Base-by-base conservation (phyloP, 306 rosid genomes). In the Delonix regia region DNA sequence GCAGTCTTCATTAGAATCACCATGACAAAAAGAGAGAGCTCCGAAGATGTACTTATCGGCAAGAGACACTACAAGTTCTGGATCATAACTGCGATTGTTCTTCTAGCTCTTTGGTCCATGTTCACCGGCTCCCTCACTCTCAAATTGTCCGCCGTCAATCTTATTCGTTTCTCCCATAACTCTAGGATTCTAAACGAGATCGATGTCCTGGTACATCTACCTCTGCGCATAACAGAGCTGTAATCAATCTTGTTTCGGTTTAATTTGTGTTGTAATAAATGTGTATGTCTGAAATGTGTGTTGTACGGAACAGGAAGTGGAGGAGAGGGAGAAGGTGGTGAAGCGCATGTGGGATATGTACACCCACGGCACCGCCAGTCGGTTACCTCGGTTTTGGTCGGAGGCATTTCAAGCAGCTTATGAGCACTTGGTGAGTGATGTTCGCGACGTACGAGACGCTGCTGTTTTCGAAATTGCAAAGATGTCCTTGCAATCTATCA, bases 321-420 rank as follows among this genome's bases (percentile, higher is more conserved):
- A 89, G 82, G 99, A 90, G 71, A 85, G 92, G 57, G 88, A 88
- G 89, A 94, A 87, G 45, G 88, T 76, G 71, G 99, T 90, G 83
- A 86, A 86, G 80, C 93, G 83, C 53, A 88, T 94, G 93, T 94
- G 99, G 99, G 93, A 90, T 63, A 78, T 86, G 78, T 94, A 94
- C 89, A 78, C 76, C 19, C 92, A 85, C 71, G 78, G 85, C 25
- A 73, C 55, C 8, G 78, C 69, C 22, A 30, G 5, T 10, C 67
- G 84, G 61, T 56, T 94, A 80, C 97, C 99, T 27, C 65, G 84
- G 69, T 94, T 94, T 66, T 94, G 99, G 99, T 85, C 65, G 44
- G 86, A 92, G 71, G 99, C 97, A 56, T 94, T 92, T 74, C 87
- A 90, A 76, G 97, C 99, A n/a, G 99, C 90, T 62, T 94, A 92